Conservation (phyloP, 108 stramenopile genomes). For the Schizochytrium sp. region DNA sequence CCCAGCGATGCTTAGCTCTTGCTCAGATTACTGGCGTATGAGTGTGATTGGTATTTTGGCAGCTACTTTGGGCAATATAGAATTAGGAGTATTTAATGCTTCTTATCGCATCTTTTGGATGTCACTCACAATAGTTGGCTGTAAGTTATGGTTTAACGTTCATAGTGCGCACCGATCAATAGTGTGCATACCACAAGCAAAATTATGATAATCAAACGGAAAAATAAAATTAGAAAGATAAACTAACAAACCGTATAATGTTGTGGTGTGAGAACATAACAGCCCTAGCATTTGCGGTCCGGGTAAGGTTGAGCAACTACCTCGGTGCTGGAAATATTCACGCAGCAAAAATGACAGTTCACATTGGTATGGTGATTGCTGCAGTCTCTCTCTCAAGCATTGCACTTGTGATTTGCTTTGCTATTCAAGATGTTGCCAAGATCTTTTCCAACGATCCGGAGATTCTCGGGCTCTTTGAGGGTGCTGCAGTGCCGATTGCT, state of each 20-base stretch:
- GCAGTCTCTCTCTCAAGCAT: slow-evolving; percentile 70
- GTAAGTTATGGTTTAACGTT: slow-evolving; percentile 34
- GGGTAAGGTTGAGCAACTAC: slow-evolving; percentile 1
- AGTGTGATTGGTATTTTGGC: slow-evolving; percentile 82
- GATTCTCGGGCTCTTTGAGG: slow-evolving; percentile 80
- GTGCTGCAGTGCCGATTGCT: slow-evolving; percentile 76
- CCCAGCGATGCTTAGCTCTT: slow-evolving; percentile 79
- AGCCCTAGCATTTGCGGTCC: slow-evolving; percentile 73
- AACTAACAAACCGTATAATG: too few species aligned
- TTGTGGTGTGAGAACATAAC: not conserved
- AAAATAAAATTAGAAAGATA: too few species aligned
- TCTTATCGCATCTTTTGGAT: slow-evolving; percentile 90
- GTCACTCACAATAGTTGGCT: slow-evolving; percentile 78
- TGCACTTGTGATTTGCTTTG: slow-evolving; percentile 70
- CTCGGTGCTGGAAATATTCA: slow-evolving; percentile 73
- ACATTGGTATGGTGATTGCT: slow-evolving; percentile 74
- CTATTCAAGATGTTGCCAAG: slow-evolving; percentile 73
- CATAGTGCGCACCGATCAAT: too few species aligned
- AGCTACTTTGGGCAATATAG: slow-evolving; percentile 78
- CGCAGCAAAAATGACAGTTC: slow-evolving; percentile 79
- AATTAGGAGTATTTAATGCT: slow-evolving; percentile 87
- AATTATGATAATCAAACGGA: too few species aligned
- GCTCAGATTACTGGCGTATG: slow-evolving; percentile 87
- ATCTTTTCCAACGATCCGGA: slow-evolving; percentile 82
- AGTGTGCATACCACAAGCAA: too few species aligned